Evolutionary conservation across 2,329 filamentous ascomycete genomes (phyloP), one percentile per base, ranked within the genome.

Genomic region (Cladophialophora chaetospira): DNA sequence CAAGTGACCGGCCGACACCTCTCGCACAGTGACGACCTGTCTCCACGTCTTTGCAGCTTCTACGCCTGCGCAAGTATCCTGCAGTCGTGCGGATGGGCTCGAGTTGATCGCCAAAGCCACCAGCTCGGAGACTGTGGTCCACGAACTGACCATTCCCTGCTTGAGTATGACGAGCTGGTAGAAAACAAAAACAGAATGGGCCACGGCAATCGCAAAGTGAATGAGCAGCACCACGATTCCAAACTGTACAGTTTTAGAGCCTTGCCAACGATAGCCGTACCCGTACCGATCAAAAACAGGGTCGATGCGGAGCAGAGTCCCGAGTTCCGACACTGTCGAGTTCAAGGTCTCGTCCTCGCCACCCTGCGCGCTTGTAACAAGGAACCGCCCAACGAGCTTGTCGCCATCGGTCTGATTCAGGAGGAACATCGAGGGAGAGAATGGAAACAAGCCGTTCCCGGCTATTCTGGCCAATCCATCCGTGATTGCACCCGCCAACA

Each of bases 41-140:
- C 55, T 43, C 58, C 58, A 61, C 9, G 58, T 57, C 26, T 57
- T 60, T 9, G 50, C 50, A 15, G 42, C 42, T 9, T 15, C n/a
- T 15, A 61, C 59, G 15, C 59, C 55, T 4, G 59, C 59, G 42
- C 59, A 61, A 6, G 59, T 61, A 29, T 61, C 52, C 29, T 61
- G 59, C 25, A 61, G 25, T 17, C 45, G 53, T 1, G 48, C n/a
- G 10, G 59, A 61, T 2, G 59, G 59, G 17, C 19, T 53, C 23
- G 59, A 61, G 19, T 61, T 61, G 43, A 61, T 50, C 19, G 59
- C 59, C 17, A 62, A 29, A 28, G 59, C 23, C 3, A 62, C 50
- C 36, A 62, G 28, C 42, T 62, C 59, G 10, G 56, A 53, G 5
- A 62, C 53, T 4, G 52, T 62, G 1, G 52, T 51, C 59, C 59